Evolutionary conservation across 2,329 filamentous ascomycete genomes (phyloP).

Genomic region (Neonectria ditissima): DNA sequence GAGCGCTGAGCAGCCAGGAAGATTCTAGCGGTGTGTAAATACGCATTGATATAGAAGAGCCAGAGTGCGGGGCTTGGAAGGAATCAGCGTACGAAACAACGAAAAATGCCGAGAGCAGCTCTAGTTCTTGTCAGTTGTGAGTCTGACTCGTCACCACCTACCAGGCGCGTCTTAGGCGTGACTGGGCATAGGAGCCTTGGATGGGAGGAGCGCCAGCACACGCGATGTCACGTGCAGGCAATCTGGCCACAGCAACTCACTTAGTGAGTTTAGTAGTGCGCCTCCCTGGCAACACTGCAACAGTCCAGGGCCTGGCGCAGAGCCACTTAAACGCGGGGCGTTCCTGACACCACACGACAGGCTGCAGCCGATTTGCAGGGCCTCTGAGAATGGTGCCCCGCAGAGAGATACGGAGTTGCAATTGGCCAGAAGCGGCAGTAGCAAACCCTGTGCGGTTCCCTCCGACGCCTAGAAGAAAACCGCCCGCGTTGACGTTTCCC

Average conservation of each 20-base stretch:
- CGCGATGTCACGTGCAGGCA: conserved; percentile 44
- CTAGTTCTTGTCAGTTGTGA: conserved; percentile 1
- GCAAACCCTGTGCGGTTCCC: conserved; percentile 43
- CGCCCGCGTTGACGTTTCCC: conserved; percentile 22
- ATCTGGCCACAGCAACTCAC: not conserved
- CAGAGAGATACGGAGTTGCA: conserved; percentile 34
- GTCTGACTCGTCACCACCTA: conserved; percentile 23
- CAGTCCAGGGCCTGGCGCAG: conserved; percentile 18
- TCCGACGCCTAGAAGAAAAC: conserved; percentile 32
- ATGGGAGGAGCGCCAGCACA: conserved; percentile 13
- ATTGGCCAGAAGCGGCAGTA: conserved; percentile 38
- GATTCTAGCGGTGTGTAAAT: not conserved
- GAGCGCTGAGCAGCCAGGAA: conserved; percentile 20
- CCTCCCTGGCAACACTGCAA: conserved; percentile 8
- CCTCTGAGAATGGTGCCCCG: conserved; percentile 47
- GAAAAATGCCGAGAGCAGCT: conserved; percentile 3
- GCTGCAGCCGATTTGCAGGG: conserved; percentile 51
- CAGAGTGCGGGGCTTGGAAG: not conserved
- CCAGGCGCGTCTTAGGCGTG: conserved; percentile 26
- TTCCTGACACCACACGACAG: conserved; percentile 50
- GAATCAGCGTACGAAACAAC: not conserved
- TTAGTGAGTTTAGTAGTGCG: too few species aligned
- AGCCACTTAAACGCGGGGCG: conserved; percentile 52
- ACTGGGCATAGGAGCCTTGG: conserved; percentile 26
- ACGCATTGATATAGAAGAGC: conserved; percentile 7